Conservation (phyloP, 805 yeast genomes). For the Myxozyma lipomycoides region DNA sequence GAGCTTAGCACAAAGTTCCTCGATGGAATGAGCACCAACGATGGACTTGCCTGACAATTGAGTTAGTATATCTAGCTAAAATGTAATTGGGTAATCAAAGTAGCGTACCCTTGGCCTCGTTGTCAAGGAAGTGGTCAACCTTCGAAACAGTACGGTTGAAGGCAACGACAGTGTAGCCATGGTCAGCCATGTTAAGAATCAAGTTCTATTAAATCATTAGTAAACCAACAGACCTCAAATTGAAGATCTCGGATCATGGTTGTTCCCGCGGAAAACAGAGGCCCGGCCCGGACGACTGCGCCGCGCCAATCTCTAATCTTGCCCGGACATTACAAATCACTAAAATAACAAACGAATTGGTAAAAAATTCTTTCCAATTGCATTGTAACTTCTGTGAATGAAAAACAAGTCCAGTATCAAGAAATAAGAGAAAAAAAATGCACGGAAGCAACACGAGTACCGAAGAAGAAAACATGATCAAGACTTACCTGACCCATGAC, state of each 20-base stretch:
- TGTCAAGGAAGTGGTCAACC: constrained; percentile 88
- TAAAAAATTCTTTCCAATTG: not conserved
- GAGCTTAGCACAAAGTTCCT: constrained; percentile 80
- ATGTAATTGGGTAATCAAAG: not conserved
- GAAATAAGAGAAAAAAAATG: not conserved
- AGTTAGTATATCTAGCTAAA: not conserved
- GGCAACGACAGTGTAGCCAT: constrained; percentile 92
- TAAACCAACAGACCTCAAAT: not conserved
- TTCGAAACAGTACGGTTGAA: constrained; percentile 96
- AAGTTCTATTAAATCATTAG: constrained; percentile 52
- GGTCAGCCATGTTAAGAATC: constrained; percentile 96
- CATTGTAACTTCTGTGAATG: constrained; percentile 5
- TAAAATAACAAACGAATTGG: not conserved
- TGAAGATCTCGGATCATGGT: not conserved
- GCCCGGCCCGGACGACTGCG: not conserved
- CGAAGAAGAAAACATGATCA: not conserved
- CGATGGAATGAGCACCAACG: constrained; percentile 89
- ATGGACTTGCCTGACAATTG: constrained; percentile 56
- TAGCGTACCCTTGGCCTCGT: constrained; percentile 83
- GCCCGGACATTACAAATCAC: not conserved
- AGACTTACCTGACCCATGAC: constrained; percentile 81
- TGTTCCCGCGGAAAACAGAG: not conserved
- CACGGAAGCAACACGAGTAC: not conserved
- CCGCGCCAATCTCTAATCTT: not conserved
- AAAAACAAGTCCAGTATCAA: constrained; percentile 1